Conservation (phyloP, 2,329 filamentous ascomycete species). For the Thermothelomyces thermophilus region DNA sequence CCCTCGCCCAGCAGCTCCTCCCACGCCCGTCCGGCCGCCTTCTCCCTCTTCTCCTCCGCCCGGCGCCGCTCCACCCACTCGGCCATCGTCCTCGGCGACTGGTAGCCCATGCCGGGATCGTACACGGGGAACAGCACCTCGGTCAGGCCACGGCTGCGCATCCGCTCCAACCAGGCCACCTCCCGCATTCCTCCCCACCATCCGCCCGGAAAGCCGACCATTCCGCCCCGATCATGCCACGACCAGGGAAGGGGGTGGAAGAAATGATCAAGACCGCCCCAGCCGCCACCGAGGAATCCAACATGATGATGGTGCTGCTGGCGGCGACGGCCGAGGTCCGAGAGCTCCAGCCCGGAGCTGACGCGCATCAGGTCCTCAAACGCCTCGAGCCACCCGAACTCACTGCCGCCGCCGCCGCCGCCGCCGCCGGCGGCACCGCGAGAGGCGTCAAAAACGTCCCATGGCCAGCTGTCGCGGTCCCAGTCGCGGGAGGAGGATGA, state of each 20-base stretch:
- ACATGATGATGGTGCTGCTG: not conserved
- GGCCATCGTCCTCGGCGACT: conserved; percentile 15
- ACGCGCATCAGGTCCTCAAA: conserved; percentile 52
- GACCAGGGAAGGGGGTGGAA: not conserved
- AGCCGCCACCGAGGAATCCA: not conserved
- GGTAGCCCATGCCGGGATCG: conserved; percentile 5
- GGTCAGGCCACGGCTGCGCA: conserved; percentile 4
- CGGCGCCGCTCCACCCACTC: conserved; percentile 17
- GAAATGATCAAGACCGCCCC: not conserved
- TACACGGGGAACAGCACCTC: conserved; percentile 18
- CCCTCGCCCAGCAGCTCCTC: not conserved
- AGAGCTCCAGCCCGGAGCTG: conserved; percentile 37
- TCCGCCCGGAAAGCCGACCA: not conserved
- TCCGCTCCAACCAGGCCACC: conserved; percentile 21
- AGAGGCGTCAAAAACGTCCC: conserved; percentile 23
- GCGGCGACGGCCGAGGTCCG: conserved; percentile 25
- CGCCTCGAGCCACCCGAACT: conserved; percentile 45
- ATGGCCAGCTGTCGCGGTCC: no score
- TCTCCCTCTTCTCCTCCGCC: not conserved
- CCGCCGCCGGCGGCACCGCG: no score
- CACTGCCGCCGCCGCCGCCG: conserved; percentile 33
- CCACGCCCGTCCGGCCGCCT: not conserved
- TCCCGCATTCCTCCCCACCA: not conserved
- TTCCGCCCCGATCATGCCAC: not conserved
- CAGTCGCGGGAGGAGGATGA: no score